phyloP scores from a whole-genome alignment of 805 yeast species.

The Scheffersomyces lignosus region DNA sequence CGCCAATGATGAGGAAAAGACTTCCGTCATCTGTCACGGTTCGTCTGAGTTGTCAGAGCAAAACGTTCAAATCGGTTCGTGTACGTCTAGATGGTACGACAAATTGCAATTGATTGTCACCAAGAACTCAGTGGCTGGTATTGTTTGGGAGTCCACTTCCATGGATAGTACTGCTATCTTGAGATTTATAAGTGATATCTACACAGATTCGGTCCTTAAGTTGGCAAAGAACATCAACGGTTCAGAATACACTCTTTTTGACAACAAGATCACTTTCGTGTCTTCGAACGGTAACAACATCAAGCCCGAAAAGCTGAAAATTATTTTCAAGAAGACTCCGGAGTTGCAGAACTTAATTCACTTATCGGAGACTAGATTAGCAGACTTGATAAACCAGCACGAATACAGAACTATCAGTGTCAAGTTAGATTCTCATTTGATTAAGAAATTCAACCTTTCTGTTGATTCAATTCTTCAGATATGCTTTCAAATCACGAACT shows the following conservation, averaged over 20 bases:
- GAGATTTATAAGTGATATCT: conserved; percentile 56
- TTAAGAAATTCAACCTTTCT: conserved; percentile 41
- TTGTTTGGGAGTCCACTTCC: conserved; percentile 58
- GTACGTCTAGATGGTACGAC: conserved; percentile 62
- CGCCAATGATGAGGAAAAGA: conserved; percentile 46
- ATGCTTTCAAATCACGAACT: conserved; percentile 53
- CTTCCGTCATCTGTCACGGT: conserved; percentile 53
- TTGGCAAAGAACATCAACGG: conserved; percentile 61
- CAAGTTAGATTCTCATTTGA: conserved; percentile 36
- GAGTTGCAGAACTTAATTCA: conserved; percentile 51
- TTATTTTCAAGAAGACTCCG: conserved; percentile 41
- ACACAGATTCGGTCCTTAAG: conserved; percentile 56
- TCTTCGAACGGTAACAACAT: conserved; percentile 34
- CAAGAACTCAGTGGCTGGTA: conserved; percentile 56
- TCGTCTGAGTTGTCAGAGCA: conserved; percentile 44
- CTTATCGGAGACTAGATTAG: conserved; percentile 57
- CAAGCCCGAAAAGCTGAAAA: conserved; percentile 35
- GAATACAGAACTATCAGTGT: conserved; percentile 46
- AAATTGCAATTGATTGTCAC: conserved; percentile 56
- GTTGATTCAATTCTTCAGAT: conserved; percentile 54
- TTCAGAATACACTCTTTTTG: conserved; percentile 54
- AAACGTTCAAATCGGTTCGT: conserved; percentile 55
- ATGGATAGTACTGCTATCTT: conserved; percentile 61
- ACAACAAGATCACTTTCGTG: conserved; percentile 32
- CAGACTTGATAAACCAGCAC: conserved; percentile 59